Percentiles rank a stretch among this genome's conserved stretches.
phyloP scores from a whole-genome alignment of 2,329 filamentous ascomycete species.

The Lecanicillium sp. region DNA sequence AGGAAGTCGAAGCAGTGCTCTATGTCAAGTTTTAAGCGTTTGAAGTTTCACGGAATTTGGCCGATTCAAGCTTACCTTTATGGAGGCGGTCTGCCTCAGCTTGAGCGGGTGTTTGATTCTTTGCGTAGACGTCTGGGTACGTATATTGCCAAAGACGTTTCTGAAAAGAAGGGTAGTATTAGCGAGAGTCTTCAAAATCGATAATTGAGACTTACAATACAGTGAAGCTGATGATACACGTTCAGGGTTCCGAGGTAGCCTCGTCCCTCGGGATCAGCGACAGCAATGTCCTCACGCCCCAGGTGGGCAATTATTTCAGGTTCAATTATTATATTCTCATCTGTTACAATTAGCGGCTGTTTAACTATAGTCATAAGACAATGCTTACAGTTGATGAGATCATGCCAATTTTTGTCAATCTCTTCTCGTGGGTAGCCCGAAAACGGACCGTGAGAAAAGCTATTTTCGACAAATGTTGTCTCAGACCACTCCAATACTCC shows the following conservation, averaged over 20 bases:
- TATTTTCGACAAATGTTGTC: slow-evolving; percentile 10
- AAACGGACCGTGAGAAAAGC: slow-evolving; percentile 7
- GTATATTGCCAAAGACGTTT: slow-evolving; percentile 13
- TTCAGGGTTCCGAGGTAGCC: slow-evolving; percentile 13
- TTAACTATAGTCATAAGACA: background rate
- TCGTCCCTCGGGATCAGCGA: slow-evolving; percentile 6
- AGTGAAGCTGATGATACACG: slow-evolving; percentile 15
- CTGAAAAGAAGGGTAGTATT: background rate
- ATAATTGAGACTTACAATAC: slow-evolving; percentile 4
- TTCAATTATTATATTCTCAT: slow-evolving; percentile 11
- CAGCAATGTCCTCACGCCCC: slow-evolving; percentile 5
- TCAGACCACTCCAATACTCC: slow-evolving; percentile 5
- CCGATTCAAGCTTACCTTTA: background rate
- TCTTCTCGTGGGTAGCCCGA: slow-evolving; percentile 10
- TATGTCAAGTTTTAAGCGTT: background rate
- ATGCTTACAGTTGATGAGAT: slow-evolving; percentile 9
- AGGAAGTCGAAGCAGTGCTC: slow-evolving; percentile 14
- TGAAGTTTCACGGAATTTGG: background rate
- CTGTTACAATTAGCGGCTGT: background rate
- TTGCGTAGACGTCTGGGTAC: slow-evolving; percentile 6
- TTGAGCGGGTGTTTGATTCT: slow-evolving; percentile 5
- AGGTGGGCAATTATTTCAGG: slow-evolving; percentile 1
- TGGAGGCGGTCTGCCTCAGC: slow-evolving; percentile 8
- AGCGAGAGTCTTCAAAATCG: background rate
- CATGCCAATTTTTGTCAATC: slow-evolving; percentile 12